Evolutionary conservation across 148 eudicot genomes (phyloP).

Genomic region (Rhododendron kiyosumense): DNA sequence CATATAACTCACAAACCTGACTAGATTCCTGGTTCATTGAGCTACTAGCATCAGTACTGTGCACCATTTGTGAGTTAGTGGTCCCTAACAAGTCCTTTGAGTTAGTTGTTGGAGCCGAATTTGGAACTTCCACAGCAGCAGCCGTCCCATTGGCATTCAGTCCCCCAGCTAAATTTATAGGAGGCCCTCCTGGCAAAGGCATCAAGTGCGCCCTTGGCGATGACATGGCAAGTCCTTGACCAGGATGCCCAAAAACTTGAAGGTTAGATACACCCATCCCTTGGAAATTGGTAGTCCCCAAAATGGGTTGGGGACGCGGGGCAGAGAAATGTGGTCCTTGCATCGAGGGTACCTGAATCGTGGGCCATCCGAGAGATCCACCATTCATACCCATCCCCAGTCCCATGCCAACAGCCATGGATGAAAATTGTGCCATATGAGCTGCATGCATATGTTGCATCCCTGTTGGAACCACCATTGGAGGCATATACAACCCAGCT

Average conservation of each 20-base stretch:
- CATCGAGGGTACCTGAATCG: constrained; percentile 39
- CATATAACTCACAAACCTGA: constrained; percentile 28
- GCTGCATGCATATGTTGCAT: constrained; percentile 64
- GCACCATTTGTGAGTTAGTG: constrained; percentile 24
- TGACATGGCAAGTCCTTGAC: constrained; percentile 54
- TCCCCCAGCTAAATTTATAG: constrained; percentile 28
- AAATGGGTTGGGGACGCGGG: constrained; percentile 9
- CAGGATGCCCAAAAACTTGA: constrained; percentile 45
- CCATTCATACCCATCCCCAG: constrained; percentile 48
- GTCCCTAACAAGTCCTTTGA: constrained; percentile 21
- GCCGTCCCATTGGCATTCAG: constrained; percentile 25
- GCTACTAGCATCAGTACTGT: constrained; percentile 26
- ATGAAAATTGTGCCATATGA: constrained; percentile 62
- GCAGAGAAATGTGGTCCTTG: constrained; percentile 52
- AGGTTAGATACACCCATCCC: constrained; percentile 44
- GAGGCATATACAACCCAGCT: constrained; percentile 75
- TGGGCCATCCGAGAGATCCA: constrained; percentile 39
- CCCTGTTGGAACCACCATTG: constrained; percentile 74
- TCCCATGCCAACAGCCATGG: constrained; percentile 69
- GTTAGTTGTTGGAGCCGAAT: constrained; percentile 22
- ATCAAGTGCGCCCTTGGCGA: constrained; percentile 34
- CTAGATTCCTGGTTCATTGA: constrained; percentile 25
- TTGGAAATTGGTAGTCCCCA: constrained; percentile 33
- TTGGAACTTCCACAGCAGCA: constrained; percentile 22
- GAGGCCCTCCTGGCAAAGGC: constrained; percentile 28